Evolutionary conservation across 148 eudicot species (phyloP), one percentile per base, ranked within the genome.

Genomic region (Arctostaphylos glauca): DNA sequence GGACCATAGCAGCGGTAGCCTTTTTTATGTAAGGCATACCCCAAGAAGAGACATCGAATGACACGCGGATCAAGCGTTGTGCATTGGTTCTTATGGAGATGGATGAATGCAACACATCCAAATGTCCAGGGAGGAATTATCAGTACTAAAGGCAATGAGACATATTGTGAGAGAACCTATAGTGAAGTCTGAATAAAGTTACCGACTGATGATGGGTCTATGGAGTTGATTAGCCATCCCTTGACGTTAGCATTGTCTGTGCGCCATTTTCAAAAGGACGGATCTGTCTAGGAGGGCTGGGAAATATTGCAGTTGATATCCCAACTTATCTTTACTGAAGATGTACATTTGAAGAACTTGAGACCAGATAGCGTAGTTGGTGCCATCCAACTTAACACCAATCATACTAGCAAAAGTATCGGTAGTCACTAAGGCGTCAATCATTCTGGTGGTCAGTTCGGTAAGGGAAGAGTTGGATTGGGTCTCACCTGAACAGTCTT

Each of bases 321-420:
- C 41, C 62, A 58, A 66, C 41, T 25, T 66, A 13, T 66, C 71
- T 21, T 66, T 25, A 38, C 43, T 13, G 0, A 41, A 23, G 71
- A 66, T 82, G n/a, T 38, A 74, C 84, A 82, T 74, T 56, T 82
- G 71, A 5, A 73, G 56, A 41, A 82, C 72, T 55, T 82, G 25
- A 71, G 79, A 82, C 84, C 84, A 82, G 41, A 55, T 21, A 19
- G 54, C 84, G 55, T 82, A 73, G 71, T 73, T 82, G 9, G 70
- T 5, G 52, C 78, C 79, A 55, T 82, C 70, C n/a, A 82, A 73
- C 79, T 82, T 59, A 13, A 81, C 52, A 52, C 77, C 76, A 53
- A 81, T 49, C 5, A 14, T 18, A 0, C 16, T 41, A 43, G 70
- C 38, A 5, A 18, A 3, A 46, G 83, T 19, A n/a, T 50, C 55